Percentiles rank a stretch among this genome's conserved stretches.
Evolutionary conservation across 768 basidiomycete genomes (phyloP).

Genomic region (Hericium alpestre): DNA sequence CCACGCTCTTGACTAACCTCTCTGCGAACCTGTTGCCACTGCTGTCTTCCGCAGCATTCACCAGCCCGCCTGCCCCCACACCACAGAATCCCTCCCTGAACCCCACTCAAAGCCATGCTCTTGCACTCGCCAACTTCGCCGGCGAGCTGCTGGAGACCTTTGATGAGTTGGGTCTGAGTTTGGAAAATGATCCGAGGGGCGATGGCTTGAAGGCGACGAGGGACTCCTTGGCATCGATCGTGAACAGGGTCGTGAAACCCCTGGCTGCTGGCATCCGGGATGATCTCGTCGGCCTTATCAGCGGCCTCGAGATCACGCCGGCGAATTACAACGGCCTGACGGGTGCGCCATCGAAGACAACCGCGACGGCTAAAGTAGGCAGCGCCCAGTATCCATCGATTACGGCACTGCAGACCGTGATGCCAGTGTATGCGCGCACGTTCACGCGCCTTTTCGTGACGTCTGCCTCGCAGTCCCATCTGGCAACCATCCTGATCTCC

Average conservation of each 20-base stretch:
- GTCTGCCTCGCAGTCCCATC: constrained; percentile 42
- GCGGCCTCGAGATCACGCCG: constrained; percentile 39
- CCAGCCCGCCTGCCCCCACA: constrained; percentile 38
- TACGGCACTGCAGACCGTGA: constrained; percentile 38
- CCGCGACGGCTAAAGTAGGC: not conserved
- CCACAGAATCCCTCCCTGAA: constrained; percentile 44
- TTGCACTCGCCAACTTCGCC: constrained; percentile 58
- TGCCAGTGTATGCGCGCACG: constrained; percentile 39
- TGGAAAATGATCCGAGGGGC: constrained; percentile 46
- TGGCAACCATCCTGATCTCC: constrained; percentile 65
- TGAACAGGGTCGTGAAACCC: constrained; percentile 58
- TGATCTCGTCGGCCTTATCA: constrained; percentile 51
- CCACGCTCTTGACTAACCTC: constrained; percentile 61
- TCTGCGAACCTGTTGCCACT: constrained; percentile 59
- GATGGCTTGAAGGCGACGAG: constrained; percentile 62
- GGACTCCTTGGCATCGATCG: constrained; percentile 59
- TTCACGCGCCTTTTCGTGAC: constrained; percentile 47
- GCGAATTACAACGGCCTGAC: not conserved
- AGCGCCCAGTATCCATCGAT: constrained; percentile 45
- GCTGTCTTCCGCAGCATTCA: constrained; percentile 54
- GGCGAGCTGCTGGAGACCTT: constrained; percentile 66
- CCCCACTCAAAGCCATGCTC: constrained; percentile 59
- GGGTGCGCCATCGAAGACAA: constrained; percentile 1
- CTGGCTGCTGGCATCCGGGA: constrained; percentile 49
- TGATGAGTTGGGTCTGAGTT: constrained; percentile 53